These are phyloP conservation scores for Umbelopsis sp. DNA, from an alignment of 371 early-diverging fungal species.

Conservation along the genomic window DNA sequence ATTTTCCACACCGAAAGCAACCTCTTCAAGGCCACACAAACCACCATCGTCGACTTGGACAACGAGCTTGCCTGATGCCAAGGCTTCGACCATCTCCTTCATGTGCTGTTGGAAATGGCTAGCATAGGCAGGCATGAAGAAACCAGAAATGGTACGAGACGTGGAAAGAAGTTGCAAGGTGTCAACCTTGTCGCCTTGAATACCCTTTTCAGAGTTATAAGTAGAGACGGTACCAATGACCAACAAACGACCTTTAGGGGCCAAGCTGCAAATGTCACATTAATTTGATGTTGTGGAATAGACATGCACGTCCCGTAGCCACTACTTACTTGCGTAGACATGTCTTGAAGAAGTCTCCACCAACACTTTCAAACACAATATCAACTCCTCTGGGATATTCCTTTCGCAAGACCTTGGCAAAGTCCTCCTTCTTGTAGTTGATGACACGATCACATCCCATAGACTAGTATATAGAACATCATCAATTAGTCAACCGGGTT, in stretches of 20 bases:
- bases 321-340: constrained; percentile 41
- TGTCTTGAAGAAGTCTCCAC: constrained; percentile 57
- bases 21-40: constrained; percentile 41
- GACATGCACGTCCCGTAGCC: not conserved
- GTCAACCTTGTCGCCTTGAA: constrained; percentile 50
- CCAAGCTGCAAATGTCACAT: constrained; percentile 30
- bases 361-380: constrained; percentile 65
- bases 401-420: constrained; percentile 52
- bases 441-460: constrained; percentile 53
- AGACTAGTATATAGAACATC: not conserved
- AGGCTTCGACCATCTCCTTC: constrained; percentile 35
- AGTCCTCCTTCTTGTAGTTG: constrained; percentile 54
- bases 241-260: constrained; percentile 59
- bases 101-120: constrained; percentile 35
- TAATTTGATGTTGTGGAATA: not conserved
- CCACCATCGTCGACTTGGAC: constrained; percentile 48
- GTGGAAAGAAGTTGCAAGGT: constrained; percentile 54
- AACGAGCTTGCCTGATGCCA: constrained; percentile 40
- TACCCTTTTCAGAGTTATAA: constrained; percentile 40
- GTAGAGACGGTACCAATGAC: constrained; percentile 60
- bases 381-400: constrained; percentile 63
- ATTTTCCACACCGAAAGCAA: constrained; percentile 49
- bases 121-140: constrained; percentile 53
- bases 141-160: constrained; percentile 59
- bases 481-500: not conserved